These are phyloP conservation scores for Aphanomyces invadans DNA, from an alignment of 352 stramenopile genomes.

Conservation along the genomic window DNA sequence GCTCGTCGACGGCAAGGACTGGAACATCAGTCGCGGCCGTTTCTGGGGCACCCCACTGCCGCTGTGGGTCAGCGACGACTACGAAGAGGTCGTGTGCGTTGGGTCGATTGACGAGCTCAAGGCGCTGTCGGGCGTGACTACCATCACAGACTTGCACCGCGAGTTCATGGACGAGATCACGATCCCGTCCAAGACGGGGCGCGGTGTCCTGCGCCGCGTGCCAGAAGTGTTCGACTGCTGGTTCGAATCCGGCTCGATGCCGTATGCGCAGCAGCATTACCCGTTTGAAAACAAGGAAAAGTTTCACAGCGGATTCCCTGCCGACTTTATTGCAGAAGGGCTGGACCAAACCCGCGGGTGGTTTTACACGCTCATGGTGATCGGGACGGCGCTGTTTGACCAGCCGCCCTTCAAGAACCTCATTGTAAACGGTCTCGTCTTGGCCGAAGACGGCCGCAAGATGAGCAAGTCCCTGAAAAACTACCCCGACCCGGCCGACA, in stretches of 20 bases:
- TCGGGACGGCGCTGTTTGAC: slow-evolving; percentile 98
- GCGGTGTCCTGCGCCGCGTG: slow-evolving; percentile 77
- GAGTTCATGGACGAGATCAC: slow-evolving; percentile 98
- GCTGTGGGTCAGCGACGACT: slow-evolving; percentile 97
- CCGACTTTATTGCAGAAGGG: slow-evolving; percentile 99
- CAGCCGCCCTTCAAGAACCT: slow-evolving; percentile 99
- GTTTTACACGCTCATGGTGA: slow-evolving; percentile 99
- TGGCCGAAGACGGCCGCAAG: slow-evolving; percentile 99
- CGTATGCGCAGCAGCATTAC: slow-evolving; percentile 99
- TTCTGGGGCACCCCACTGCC: slow-evolving; percentile 99
- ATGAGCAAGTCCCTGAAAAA: slow-evolving; percentile 99
- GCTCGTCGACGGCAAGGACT: slow-evolving; percentile 97
- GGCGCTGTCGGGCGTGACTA: slow-evolving; percentile 87
- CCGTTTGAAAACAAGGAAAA: slow-evolving; percentile 99
- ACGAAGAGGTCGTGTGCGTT: slow-evolving; percentile 95
- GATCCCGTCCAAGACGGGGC: slow-evolving; percentile 93
- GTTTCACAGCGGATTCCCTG: slow-evolving; percentile 95
- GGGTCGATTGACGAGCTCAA: slow-evolving; percentile 96
- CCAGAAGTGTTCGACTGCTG: slow-evolving; percentile 98
- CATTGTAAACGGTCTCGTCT: slow-evolving; percentile 98
- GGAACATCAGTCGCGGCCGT: slow-evolving; percentile 96
- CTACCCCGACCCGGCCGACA: slow-evolving; percentile 92
- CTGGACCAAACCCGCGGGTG: slow-evolving; percentile 99
- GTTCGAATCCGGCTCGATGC: slow-evolving; percentile 99
- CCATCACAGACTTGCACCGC: slow-evolving; percentile 93